Evolutionary conservation across 1,139 yeast genomes (phyloP).

Genomic region (Protomyces pachydermus): DNA sequence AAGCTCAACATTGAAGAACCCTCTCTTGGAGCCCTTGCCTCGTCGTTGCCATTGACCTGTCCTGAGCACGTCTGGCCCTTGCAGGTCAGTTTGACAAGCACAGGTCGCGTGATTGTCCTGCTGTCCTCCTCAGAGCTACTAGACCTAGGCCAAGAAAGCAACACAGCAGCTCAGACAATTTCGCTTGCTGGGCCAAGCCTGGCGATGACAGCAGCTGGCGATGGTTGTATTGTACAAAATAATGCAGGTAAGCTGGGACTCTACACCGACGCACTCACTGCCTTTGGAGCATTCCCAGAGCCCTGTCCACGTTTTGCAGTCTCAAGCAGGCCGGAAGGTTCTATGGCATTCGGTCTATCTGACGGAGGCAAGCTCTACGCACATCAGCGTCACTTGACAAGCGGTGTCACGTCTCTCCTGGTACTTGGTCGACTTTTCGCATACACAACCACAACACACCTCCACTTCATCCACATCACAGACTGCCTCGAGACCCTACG

Average conservation of each 20-base stretch:
- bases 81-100: neutral
- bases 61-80: neutral
- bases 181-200: neutral
- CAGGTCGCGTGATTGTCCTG: neutral
- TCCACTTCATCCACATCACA: slow-evolving; percentile 50
- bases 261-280: neutral
- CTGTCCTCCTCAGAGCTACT: neutral
- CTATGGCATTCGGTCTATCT: slow-evolving; percentile 56
- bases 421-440: slow-evolving; percentile 68
- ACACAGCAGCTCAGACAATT: neutral
- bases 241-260: neutral
- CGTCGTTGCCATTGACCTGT: neutral
- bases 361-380: slow-evolving; percentile 69
- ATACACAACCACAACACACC: slow-evolving; percentile 66
- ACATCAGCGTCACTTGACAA: slow-evolving; percentile 56
- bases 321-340: neutral
- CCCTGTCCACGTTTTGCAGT: neutral
- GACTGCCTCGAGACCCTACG: neutral
- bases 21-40: neutral
- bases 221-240: neutral
- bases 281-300: neutral
- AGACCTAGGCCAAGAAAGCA: neutral
- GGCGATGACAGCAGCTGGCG: neutral
- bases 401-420: slow-evolving; percentile 77
- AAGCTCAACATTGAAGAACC: neutral